Base-by-base conservation (phyloP, 1,284 basidiomycete genomes). In the Leccinum brunneo-olivaceum region DNA sequence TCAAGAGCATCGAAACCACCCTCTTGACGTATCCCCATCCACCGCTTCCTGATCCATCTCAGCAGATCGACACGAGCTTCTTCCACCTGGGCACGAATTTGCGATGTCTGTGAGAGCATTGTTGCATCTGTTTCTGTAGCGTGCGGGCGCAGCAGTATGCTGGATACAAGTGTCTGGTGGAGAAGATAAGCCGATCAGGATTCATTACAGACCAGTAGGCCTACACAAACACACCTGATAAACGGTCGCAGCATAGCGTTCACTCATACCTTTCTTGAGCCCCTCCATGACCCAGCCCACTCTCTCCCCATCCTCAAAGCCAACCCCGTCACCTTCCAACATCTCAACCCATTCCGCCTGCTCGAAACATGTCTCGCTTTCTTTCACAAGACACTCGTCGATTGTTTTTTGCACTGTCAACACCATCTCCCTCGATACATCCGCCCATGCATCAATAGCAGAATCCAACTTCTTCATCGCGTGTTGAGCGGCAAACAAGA, bases 1-100 rank as follows among this genome's bases (percentile, higher is more conserved):
- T 95, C 88, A 16, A 97, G 69, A 5, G 66, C 63, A 36, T 87
- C 79, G 55, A 97, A 95, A 0, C 88, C 90, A n/a, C 79, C 77
- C 34, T 82, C 79, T 43, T 84, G 77, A 14, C 85, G 74, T 27
- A 93, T 77, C n/a, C 70, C 74, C 44, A 85, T 62, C 90, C 90
- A 95, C 3, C 77, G 73, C 44, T 77, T 75, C 3, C 75, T 73
- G 41, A 84, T 51, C 63, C 77, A 83, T 42, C 73, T 73, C 8
- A 92, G 58, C 45, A 94, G 61, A 28, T 85, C 82, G 20, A 80
- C 61, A 6, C 84, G 76, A 1, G 84, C 73, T 47, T 79, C 73
- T 57, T 94, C 90, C 4, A 93, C 80, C 55, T 77, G 74, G 1
- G 73, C 68, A 6, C 84, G 76, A 8, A 84, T 70, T 28, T 73